Base-by-base conservation (phyloP, 2,329 filamentous ascomycete species). In the Parastagonospora avenae region DNA sequence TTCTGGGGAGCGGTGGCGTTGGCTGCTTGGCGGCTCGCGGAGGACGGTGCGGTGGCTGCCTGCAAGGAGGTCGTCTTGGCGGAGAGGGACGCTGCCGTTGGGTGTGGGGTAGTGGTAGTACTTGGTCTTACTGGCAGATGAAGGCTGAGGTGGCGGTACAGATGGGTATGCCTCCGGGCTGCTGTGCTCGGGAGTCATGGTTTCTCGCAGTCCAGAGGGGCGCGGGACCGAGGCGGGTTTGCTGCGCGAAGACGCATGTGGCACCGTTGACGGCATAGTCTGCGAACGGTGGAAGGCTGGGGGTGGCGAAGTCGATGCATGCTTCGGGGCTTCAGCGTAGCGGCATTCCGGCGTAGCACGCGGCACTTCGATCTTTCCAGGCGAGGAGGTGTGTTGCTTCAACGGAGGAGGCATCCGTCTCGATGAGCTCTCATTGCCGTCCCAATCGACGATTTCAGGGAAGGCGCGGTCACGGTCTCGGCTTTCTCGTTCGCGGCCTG, bases 201-300 rank as follows among this genome's bases (percentile, higher is more conserved):
- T 57, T 37, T 65, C 66, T 41, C 72, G 72, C 4, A 74, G 59
- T 19, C 54, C 61, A 7, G 72, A 72, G 6, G 64, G 51, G 49
- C 60, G 68, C 33, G 60, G 16, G 9, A 43, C 50, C 29, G 52
- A 51, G 12, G 59, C 45, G 8, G 66, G 59, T 43, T 70, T 68
- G 46, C 66, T 62, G 45, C 67, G 63, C n/a, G 66, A 58, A 30
- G 64, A 62, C 16, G 65, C 59, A 32, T 58, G 59, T 8, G 59
- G 50, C 60, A 70, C 24, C 51, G 19, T 24, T 24, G 47, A 43
- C 3, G 72, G 77, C 77, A 77, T 77, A 1, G 76, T 79, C 42
- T 79, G 70, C 27, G 76, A 68, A 50, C 77, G 76, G 42, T 64
- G 71, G 38, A 78, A 64, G 31, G 49, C 50, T 19, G 74, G 69